Evolutionary conservation across 257 asterid species (phyloP), one percentile per base, ranked within the genome.

Genomic region (Craterostigma plantagineum): DNA sequence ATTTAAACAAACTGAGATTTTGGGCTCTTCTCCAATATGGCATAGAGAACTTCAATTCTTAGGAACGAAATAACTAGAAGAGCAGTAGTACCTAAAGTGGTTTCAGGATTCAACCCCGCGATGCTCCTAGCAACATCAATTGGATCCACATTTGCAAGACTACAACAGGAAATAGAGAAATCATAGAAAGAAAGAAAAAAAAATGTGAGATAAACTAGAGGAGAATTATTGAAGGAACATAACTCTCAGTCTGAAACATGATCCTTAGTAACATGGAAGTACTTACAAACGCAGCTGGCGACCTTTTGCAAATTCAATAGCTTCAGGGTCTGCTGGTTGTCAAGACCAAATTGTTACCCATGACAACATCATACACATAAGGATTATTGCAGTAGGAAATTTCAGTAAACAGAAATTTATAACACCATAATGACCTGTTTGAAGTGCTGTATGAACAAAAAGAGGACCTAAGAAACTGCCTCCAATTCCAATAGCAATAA

Each of bases 81-180:
- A 41, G 50, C 14, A 46, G 40, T 57, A 39, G 43, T 63, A 83
- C 99, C 99, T 62, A 90, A 66, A 35, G 99, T 83, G 40, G 99
- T 90, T 71, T 90, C 95, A 64, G 99, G 99, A 65, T 77, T 58
- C 65, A 90, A 54, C 58, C 91, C 95, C 17, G 73, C 54, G 38
- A 83, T 77, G 57, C 77, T 90, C 67, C 76, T 69, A 27, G 91
- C 94, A 8, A 90, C 72, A 54, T 90, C 99, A 63, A 90, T 75
- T 43, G 99, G 99, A 60, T 90, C 99, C 8, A 90, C 99, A 66
- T 90, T 90, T 52, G 99, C 99, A 35, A 83, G 99, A 69, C 95
- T 90, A 64, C 63, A 62, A 60, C 44, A 59, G 16, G 35, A 54
- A 57, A 50, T 18, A 47, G 54, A 43, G 42, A 41, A 11, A 41